Base-by-base conservation (phyloP, 2,329 filamentous ascomycete species). In the Atkinsonella texensis region DNA sequence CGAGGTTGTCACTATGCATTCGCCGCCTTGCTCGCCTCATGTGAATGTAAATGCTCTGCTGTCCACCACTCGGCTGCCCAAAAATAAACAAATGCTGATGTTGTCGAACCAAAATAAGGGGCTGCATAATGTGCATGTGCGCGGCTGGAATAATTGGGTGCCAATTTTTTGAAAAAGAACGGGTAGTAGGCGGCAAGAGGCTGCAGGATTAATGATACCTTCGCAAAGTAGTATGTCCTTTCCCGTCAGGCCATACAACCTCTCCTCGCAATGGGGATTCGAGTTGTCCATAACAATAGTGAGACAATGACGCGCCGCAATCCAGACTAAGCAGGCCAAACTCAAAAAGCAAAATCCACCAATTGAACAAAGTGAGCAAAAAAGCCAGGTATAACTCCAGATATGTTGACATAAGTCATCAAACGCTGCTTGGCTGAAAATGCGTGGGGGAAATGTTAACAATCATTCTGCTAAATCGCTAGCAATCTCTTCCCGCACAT, bases 401-500 rank as follows among this genome's bases (percentile, higher is more conserved):
- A 13, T 20, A 52, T 54, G 43, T 48, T 38, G 51, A 46, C 53
- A 56, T 53, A 39, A 54, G 48, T 51, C 52, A 53, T 51, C 35
- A 54, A 45, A 42, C 46, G 49, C 52, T 46, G 48, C 20, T 44
- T 46, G 42, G 44, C 31, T 40, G 32, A 39, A 35, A 43, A 49
- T 23, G 39, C 40, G n/a, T 23, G 39, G 32, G n/a, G n/a, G 18
- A 11, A 20, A 39, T 17, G 2, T 5, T 8, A 31, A 28, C 40
- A 18, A 11, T 59, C 46, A 60, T 48, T 60, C 55, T 8, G 48
- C 57, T 53, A 79, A 67, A 59, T 96, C 91, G 46, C 77, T 76
- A 41, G 84, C 78, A 57, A 97, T 81, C 71, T 97, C 91, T 64
- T 87, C 83, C 35, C 93, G 77, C 8, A 96, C 89, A 52, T 79